A percentile compares a stretch with the other conserved stretches of the same genome.
Conservation (phyloP, 495 filamentous ascomycete species). For the Penicillium fimorum region DNA sequence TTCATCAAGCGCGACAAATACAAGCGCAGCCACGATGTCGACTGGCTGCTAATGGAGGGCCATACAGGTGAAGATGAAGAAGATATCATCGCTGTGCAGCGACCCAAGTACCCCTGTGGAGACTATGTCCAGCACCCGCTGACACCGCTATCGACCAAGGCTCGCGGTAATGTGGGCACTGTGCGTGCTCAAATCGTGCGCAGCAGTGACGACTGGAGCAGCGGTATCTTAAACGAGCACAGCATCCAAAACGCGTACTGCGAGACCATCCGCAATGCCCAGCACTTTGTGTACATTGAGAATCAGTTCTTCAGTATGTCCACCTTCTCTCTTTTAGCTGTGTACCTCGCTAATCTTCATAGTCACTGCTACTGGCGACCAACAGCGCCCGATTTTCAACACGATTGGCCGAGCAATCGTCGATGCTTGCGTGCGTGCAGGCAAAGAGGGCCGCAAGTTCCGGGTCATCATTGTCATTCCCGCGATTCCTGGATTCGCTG, state of each 20-base stretch:
- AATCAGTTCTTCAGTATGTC: slow-evolving; percentile 87
- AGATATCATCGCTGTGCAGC: slow-evolving; percentile 80
- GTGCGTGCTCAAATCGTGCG: slow-evolving; percentile 81
- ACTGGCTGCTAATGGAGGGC: slow-evolving; percentile 82
- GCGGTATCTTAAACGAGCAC: slow-evolving; percentile 83
- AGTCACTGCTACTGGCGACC: slow-evolving; percentile 85
- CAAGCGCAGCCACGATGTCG: slow-evolving; percentile 74
- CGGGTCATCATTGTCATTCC: slow-evolving; percentile 86
- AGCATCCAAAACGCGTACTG: slow-evolving; percentile 92
- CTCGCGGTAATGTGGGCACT: slow-evolving; percentile 62
- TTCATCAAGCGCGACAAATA: slow-evolving; percentile 97
- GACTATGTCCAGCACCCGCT: slow-evolving; percentile 83
- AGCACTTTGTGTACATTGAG: slow-evolving; percentile 95
- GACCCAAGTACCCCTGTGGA: slow-evolving; percentile 81
- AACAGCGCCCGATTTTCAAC: slow-evolving; percentile 84
- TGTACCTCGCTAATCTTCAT: slow-evolving; percentile 15
- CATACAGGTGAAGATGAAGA: slow-evolving; percentile 70
- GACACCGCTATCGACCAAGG: slow-evolving; percentile 53
- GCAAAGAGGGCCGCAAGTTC: slow-evolving; percentile 85
- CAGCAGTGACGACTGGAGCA: slow-evolving; percentile 92
- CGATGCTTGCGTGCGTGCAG: slow-evolving; percentile 78
- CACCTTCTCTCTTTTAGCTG: slow-evolving; percentile 7
- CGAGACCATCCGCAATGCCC: slow-evolving; percentile 76
- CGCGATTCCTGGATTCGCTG: slow-evolving; percentile 89
- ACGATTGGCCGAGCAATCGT: slow-evolving; percentile 84